These are phyloP conservation scores for Metarhizium robertsii DNA, from an alignment of 2,329 filamentous ascomycete species.

Conservation along the genomic window DNA sequence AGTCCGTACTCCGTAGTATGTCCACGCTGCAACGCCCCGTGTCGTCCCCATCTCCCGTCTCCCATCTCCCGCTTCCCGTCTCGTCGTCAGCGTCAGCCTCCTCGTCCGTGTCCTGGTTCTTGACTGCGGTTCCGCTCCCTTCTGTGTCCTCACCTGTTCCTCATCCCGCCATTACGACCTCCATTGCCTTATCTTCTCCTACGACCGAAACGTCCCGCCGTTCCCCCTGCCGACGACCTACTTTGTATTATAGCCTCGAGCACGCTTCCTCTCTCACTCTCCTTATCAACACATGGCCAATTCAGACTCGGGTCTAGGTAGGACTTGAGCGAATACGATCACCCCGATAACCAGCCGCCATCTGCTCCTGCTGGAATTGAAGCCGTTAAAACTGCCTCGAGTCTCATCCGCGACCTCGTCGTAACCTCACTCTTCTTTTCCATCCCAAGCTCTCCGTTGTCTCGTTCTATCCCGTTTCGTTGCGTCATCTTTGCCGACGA, in stretches of 20 bases:
- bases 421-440: neutral
- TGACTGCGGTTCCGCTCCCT: neutral
- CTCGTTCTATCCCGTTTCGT: neutral
- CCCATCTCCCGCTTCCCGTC: neutral
- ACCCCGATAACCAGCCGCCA: neutral
- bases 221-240: neutral
- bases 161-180: neutral
- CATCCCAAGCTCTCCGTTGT: neutral
- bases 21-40: slow-evolving; percentile 1
- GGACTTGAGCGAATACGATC: neutral
- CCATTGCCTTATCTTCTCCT: neutral
- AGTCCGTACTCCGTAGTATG: neutral
- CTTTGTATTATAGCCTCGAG: slow-evolving; percentile 3
- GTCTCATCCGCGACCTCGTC: neutral
- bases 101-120: no score
- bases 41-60: neutral
- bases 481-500: neutral
- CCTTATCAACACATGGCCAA: neutral
- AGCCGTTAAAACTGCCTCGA: neutral
- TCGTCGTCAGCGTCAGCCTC: no score
- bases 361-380: neutral
- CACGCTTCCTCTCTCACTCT: neutral
- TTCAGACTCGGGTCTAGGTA: neutral
- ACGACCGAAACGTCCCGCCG: neutral
- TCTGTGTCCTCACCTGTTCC: neutral